Conservation (phyloP, 768 basidiomycete genomes). For the Psilocybe cubensis region DNA sequence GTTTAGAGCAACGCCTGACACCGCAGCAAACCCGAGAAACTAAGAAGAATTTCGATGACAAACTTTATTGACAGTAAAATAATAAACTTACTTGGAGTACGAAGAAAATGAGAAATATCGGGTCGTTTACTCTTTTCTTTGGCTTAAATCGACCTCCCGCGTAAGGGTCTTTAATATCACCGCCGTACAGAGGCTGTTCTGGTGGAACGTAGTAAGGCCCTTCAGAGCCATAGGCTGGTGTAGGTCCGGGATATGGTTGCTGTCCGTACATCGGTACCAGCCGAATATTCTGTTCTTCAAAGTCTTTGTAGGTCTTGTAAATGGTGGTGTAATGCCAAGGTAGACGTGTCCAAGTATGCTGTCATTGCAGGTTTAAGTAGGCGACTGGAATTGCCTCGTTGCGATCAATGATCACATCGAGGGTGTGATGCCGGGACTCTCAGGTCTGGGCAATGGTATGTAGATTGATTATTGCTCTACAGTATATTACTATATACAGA, state of each 20-base stretch:
- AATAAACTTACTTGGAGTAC: constrained; percentile 57
- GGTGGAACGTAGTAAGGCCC: constrained; percentile 31
- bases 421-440: background rate
- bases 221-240: constrained; percentile 36
- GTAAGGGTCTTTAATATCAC: constrained; percentile 54
- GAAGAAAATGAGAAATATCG: constrained; percentile 71
- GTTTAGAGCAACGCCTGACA: constrained; percentile 67
- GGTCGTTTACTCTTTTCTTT: constrained; percentile 74
- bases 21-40: constrained; percentile 69
- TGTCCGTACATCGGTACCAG: constrained; percentile 24
- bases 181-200: constrained; percentile 20
- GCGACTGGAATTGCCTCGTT: background rate
- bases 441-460: background rate
- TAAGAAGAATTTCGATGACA: constrained; percentile 23
- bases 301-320: background rate
- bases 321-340: background rate
- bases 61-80: background rate
- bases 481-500: background rate
- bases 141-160: constrained; percentile 68
- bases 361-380: too few species aligned
- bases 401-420: background rate
- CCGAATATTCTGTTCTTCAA: constrained; percentile 5
- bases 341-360: background rate
- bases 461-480: background rate
- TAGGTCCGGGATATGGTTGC: constrained; percentile 42